Evolutionary conservation across 805 yeast species (phyloP), one percentile per base, ranked within the genome.

Genomic region (Saccharomycopsis vini): DNA sequence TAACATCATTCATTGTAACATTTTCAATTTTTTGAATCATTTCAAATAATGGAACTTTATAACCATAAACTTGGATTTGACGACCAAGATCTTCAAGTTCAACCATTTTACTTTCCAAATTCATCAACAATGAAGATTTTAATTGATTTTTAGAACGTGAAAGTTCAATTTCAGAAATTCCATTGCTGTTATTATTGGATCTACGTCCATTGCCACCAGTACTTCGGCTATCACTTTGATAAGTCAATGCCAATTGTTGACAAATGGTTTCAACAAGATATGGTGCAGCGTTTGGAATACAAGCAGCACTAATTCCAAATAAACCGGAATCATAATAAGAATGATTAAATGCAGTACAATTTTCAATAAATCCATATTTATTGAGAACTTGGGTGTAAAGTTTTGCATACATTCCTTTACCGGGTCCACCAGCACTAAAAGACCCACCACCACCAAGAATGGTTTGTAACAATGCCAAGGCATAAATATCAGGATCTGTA

Each of bases 361-460:
- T 81, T 58, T 92, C 98, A 41, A 92, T 79, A 59, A 82, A 89
- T 32, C 94, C 95, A 59, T 83, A 85, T 59, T 82, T 92, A 63
- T 90, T 90, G 58, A 92, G 69, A 2, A 92, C 95, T 54, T 88
- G 77, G 0, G 95, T 86, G 66, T 88, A 92, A 20, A 94, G 74
- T 47, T 97, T 73, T 3, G 96, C 86, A 60, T 88, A 92, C 97
- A 92, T 89, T 3, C 98, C 98, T 62, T 92, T 92, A 43, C 98
- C 98, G 15, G 98, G 98, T 0, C 98, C 98, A 52, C 98, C 98
- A 7, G 98, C 97, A 16, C 94, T 81, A 58, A 92, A 92, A 1
- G 97, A 88, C 4, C 96, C 95, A 45, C 97, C 98, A 30, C 97
- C 97, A 35, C 98, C 98, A 12, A 92, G 66, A 19, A 90, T 68